Conservation (phyloP, 495 filamentous ascomycete genomes). For the Rusavskia elegans region DNA sequence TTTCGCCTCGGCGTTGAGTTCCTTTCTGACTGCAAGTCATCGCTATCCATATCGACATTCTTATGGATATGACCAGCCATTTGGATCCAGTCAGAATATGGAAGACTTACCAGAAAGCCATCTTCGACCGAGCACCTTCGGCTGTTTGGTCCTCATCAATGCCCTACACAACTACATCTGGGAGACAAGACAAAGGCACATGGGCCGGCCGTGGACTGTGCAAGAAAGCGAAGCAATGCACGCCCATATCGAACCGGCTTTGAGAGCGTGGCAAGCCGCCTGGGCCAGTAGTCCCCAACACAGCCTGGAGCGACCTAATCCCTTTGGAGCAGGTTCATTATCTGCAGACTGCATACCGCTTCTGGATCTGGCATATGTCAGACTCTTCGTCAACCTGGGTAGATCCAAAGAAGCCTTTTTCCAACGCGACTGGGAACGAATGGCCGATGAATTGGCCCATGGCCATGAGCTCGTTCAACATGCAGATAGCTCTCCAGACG, state of each 20-base stretch:
- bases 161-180: constrained; percentile 96
- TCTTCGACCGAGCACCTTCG: constrained; percentile 80
- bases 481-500: constrained; percentile 44
- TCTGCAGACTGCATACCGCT: constrained; percentile 89
- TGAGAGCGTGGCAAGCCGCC: constrained; percentile 88
- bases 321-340: constrained; percentile 72
- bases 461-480: constrained; percentile 65
- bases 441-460: constrained; percentile 78
- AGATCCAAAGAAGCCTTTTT: constrained; percentile 88
- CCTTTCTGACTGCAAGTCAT: constrained; percentile 66
- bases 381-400: constrained; percentile 83
- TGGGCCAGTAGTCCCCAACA: constrained; percentile 83
- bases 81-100: constrained; percentile 26
- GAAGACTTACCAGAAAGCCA: constrained; percentile 43
- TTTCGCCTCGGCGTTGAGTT: constrained; percentile 62
- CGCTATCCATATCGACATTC: constrained; percentile 44
- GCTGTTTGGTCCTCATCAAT: constrained; percentile 86
- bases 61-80: constrained; percentile 29
- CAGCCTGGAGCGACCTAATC: constrained; percentile 77
- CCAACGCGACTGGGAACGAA: constrained; percentile 83
- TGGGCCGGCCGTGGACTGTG: constrained; percentile 78
- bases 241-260: constrained; percentile 83
- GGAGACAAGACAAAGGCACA: constrained; percentile 87
- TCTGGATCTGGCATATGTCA: constrained; percentile 86
- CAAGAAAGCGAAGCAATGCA: constrained; percentile 94